Percentiles rank a stretch among this genome's conserved stretches.
phyloP scores from a whole-genome alignment of 2,329 filamentous ascomycete species.

The Cordyceps cateniannulata region DNA sequence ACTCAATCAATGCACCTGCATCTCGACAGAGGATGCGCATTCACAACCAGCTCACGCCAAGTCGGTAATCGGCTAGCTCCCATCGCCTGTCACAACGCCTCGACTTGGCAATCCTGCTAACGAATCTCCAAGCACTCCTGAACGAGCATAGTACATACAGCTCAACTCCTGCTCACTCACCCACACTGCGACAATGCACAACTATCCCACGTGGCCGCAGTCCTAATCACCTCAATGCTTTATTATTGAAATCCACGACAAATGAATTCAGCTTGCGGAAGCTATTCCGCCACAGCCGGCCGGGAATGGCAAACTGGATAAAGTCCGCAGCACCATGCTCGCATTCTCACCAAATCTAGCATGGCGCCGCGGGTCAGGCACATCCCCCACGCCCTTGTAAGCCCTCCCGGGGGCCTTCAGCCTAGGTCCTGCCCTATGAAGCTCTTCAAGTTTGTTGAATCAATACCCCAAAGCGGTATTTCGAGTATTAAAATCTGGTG shows the following conservation, averaged over 20 bases:
- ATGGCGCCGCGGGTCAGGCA: conserved; percentile 1
- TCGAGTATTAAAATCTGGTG: background rate
- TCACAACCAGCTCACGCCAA: background rate
- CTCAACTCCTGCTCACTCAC: background rate
- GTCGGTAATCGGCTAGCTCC: background rate
- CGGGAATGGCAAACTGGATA: conserved; percentile 1
- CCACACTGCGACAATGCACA: background rate
- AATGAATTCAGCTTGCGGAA: background rate
- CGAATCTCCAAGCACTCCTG: background rate
- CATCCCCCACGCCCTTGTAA: background rate
- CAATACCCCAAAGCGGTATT: background rate
- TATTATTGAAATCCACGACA: background rate
- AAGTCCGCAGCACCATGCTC: background rate
- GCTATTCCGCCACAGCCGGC: background rate
- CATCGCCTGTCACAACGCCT: background rate
- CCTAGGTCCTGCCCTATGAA: background rate
- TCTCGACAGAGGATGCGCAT: background rate
- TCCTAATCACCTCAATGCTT: background rate
- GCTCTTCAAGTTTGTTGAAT: background rate
- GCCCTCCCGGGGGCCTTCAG: background rate
- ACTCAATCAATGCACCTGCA: background rate
- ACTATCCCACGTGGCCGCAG: background rate
- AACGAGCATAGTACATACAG: too few relatives aligned
- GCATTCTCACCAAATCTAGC: background rate
- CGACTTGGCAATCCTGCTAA: background rate